Percentiles rank a stretch among this genome's conserved stretches.
These are phyloP conservation scores for Hordeum marinum DNA, from an alignment of 176 grass and related monocot genomes.

Conservation along the genomic window DNA sequence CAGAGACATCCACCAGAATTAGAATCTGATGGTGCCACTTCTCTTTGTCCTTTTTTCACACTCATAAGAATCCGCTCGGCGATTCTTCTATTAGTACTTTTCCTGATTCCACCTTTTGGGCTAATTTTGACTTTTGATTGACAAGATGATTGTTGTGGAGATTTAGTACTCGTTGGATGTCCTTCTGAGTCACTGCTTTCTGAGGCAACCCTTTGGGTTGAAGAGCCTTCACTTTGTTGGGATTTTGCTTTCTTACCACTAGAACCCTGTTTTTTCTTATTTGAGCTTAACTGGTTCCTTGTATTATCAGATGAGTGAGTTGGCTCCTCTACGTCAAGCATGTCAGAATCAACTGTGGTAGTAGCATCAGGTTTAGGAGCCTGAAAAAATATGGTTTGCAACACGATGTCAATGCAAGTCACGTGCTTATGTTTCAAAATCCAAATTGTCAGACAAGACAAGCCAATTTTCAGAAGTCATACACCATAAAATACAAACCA, in stretches of 20 bases:
- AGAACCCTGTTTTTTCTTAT: conserved; percentile 59
- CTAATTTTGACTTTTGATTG: conserved; percentile 48
- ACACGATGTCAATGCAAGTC: conserved; percentile 1
- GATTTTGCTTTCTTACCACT: conserved; percentile 71
- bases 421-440: conserved; percentile 11
- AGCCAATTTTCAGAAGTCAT: neutral
- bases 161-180: conserved; percentile 43
- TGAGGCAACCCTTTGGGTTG: conserved; percentile 68
- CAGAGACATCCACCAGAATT: conserved; percentile 55
- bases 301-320: conserved; percentile 40
- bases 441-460: conserved; percentile 1
- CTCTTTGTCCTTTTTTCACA: conserved; percentile 69
- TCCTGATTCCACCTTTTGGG: conserved; percentile 53
- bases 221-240: conserved; percentile 75
- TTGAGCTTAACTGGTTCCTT: conserved; percentile 35
- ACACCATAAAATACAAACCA: conserved; percentile 47
- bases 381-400: conserved; percentile 31
- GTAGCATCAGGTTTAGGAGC: conserved; percentile 43
- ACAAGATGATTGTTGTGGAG: conserved; percentile 36
- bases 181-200: conserved; percentile 90
- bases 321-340: conserved; percentile 43
- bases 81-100: conserved; percentile 75
- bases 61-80: conserved; percentile 74
- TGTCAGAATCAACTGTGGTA: conserved; percentile 33
- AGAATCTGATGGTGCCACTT: conserved; percentile 49